Conservation (phyloP, 768 basidiomycete species). For the Suillus plorans region DNA sequence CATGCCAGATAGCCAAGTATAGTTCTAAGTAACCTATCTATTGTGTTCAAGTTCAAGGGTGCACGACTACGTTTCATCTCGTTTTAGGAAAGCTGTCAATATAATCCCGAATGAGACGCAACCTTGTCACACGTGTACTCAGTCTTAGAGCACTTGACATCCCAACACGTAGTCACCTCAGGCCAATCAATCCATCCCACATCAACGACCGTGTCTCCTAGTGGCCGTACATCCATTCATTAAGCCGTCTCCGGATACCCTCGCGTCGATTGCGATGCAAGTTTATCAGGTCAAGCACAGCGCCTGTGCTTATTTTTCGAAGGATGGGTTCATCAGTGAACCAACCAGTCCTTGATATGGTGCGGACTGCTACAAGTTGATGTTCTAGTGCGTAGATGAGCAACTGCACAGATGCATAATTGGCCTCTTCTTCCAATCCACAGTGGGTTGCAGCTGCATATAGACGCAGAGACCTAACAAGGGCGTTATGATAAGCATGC, state of each 20-base stretch:
- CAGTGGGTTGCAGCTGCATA: conserved; percentile 57
- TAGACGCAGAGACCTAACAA: conserved; percentile 51
- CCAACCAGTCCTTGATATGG: too few relatives aligned
- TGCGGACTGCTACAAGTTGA: too few relatives aligned
- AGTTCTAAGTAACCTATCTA: not conserved
- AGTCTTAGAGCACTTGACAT: conserved; percentile 46
- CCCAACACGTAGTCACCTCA: conserved; percentile 62
- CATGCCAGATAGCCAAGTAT: too few relatives aligned
- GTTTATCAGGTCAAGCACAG: conserved; percentile 54
- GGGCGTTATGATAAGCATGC: conserved; percentile 54
- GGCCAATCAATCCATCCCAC: conserved; percentile 53
- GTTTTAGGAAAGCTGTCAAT: conserved; percentile 48
- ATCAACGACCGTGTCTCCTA: conserved; percentile 56
- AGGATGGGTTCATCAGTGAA: too few relatives aligned
- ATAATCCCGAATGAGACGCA: conserved; percentile 54
- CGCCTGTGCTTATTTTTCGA: conserved; percentile 45
- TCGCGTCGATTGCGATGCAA: conserved; percentile 56
- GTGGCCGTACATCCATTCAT: conserved; percentile 58
- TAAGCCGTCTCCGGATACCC: conserved; percentile 44
- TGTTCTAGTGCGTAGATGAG: conserved; percentile 50
- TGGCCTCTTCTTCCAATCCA: conserved; percentile 60
- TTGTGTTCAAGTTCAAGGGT: not conserved
- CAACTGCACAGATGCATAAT: conserved; percentile 52
- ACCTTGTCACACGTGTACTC: conserved; percentile 50
- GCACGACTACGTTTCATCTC: conserved; percentile 20